Evolutionary conservation across 257 asterid species (phyloP), one percentile per base, ranked within the genome.

Genomic region (Plantago major): DNA sequence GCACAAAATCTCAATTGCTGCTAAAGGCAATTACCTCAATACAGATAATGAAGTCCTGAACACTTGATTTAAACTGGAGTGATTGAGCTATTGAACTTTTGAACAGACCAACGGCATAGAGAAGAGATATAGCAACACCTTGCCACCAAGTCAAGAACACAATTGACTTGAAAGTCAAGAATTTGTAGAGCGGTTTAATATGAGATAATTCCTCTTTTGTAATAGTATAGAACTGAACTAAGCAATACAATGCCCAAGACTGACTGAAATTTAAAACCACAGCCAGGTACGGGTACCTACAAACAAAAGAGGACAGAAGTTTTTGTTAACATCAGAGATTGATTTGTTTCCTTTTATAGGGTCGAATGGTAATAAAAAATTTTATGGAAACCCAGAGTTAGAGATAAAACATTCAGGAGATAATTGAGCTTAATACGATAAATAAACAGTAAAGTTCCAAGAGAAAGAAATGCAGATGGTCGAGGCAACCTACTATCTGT

Each of bases 101-200:
- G 52, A 93, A 58, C 66, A 93, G 79, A 74, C 94, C 97, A 68
- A 87, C 58, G 55, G 91, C 76, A 74, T 81, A 84, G 58, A 89
- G 74, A 69, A 89, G 84, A 75, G 96, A 95, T 73, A 93, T 93
- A 28, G 91, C 86, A 70, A 93, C 79, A 72, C 99, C 99, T 87
- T 93, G 99, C 99, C 99, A 93, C 99, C 99, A 93, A 62, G 99
- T 93, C 68, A 93, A 78, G 81, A 93, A 93, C 73, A 93, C 99
- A 51, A 93, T 93, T 46, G 99, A 93, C 87, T 93, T 93, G 76
- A 93, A 93, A 9, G 94, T 89, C 83, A 89, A 70, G 73, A 93
- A 93, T 78, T 93, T 93, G 84, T 84, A 84, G 65, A 93, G 74
- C 37, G 99, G 99, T 71, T 85, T 83, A 45, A 93, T 93, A 80